Evolutionary conservation across 108 stramenopile species (phyloP).

Genomic region (Poteriospumella lacustris): DNA sequence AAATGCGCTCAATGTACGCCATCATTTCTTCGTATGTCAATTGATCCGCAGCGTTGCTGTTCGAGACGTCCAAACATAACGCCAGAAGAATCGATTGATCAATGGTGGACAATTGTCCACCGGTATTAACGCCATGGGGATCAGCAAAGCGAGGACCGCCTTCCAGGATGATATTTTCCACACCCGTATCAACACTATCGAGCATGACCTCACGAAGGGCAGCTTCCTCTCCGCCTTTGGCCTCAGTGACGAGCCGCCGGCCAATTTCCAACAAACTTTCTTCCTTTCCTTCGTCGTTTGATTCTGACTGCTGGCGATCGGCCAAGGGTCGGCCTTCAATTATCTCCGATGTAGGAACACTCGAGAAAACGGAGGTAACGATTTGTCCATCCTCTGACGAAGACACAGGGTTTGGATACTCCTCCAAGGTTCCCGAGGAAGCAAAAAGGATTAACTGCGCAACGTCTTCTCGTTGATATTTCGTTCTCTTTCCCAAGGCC

Average conservation of each 20-base stretch:
- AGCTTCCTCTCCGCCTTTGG: slow-evolving; percentile 53
- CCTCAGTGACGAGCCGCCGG: slow-evolving; percentile 67
- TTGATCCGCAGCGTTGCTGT: slow-evolving; percentile 82
- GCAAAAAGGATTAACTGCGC: slow-evolving; percentile 78
- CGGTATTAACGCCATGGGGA: not conserved
- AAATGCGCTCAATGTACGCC: slow-evolving; percentile 77
- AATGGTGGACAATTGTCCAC: slow-evolving; percentile 39
- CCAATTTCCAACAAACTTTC: slow-evolving; percentile 58
- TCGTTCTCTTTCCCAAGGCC: slow-evolving; percentile 77
- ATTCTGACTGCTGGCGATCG: not conserved
- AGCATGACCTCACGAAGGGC: slow-evolving; percentile 42
- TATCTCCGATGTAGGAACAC: not conserved
- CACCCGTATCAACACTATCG: slow-evolving; percentile 33
- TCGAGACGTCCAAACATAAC: slow-evolving; percentile 89
- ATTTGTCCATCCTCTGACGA: not conserved
- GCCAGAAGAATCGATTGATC: slow-evolving; percentile 83
- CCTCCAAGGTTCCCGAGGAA: slow-evolving; percentile 37
- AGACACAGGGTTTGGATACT: not conserved
- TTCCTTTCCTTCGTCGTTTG: not conserved
- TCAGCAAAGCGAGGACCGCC: not conserved
- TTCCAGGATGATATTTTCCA: not conserved
- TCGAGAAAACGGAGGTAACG: not conserved
- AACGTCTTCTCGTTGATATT: slow-evolving; percentile 69
- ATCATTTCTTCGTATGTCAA: slow-evolving; percentile 92
- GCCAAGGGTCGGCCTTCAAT: not conserved